A percentile compares a stretch with the other conserved stretches of the same genome.
These are phyloP conservation scores for Colletotrichum shisoi DNA, from an alignment of 2,329 filamentous ascomycete species.

Conservation along the genomic window DNA sequence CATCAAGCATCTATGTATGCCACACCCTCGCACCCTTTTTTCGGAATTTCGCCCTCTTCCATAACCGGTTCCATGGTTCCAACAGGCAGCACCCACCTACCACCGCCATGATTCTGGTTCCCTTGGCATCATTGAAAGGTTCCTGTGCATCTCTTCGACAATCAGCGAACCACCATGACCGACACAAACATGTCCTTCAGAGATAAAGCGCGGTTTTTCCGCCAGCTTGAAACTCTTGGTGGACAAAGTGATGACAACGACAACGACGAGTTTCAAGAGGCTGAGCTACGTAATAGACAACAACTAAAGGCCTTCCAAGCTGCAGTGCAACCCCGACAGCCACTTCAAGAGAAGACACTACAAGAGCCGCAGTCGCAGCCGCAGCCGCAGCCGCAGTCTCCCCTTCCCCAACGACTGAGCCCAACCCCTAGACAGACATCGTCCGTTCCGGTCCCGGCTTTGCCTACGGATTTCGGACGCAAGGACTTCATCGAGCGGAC, in stretches of 20 bases:
- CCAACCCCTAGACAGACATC: slow-evolving; percentile 24
- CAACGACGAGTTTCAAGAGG: slow-evolving; percentile 46
- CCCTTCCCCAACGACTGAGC: slow-evolving; percentile 4
- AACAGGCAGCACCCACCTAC: slow-evolving; percentile 19
- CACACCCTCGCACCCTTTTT: not conserved
- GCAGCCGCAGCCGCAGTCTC: not conserved
- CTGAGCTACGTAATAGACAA: slow-evolving; percentile 39
- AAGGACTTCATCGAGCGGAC: slow-evolving; percentile 42
- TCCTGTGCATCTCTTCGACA: slow-evolving; percentile 14
- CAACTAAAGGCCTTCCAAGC: slow-evolving; percentile 20
- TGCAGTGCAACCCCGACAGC: slow-evolving; percentile 21
- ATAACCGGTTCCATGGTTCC: not conserved
- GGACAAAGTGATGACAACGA: slow-evolving; percentile 39
- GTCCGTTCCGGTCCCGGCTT: slow-evolving; percentile 29
- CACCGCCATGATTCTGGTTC: slow-evolving; percentile 28
- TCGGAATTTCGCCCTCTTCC: not conserved
- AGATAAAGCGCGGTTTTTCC: slow-evolving; percentile 59
- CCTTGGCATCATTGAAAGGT: slow-evolving; percentile 3
- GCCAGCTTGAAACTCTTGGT: slow-evolving; percentile 49
- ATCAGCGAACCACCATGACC: slow-evolving; percentile 40
- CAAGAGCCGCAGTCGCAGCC: slow-evolving; percentile 4
- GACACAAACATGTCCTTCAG: slow-evolving; percentile 42
- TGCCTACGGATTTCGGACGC: slow-evolving; percentile 12
- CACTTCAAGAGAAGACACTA: slow-evolving; percentile 30
- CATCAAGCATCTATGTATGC: not conserved